These are phyloP conservation scores for Leccinum longicurvipes DNA, from an alignment of 768 basidiomycete species.

Conservation along the genomic window DNA sequence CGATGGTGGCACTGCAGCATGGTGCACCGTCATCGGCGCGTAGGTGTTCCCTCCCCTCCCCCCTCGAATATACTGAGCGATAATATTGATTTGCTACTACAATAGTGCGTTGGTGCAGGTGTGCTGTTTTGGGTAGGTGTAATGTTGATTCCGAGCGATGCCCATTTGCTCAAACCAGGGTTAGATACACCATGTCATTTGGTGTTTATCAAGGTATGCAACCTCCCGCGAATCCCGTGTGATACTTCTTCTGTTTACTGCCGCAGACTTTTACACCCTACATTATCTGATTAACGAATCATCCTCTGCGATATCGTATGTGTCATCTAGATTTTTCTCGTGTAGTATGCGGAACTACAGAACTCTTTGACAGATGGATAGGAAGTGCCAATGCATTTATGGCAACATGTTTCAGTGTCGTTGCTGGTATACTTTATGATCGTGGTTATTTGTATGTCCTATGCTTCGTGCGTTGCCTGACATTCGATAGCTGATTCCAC, in stretches of 20 bases:
- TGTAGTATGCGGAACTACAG: not conserved
- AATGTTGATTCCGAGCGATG: not conserved
- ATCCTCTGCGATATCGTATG: conserved; percentile 37
- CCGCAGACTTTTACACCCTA: conserved; percentile 37
- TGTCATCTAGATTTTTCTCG: not conserved
- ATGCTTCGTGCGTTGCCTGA: not conserved
- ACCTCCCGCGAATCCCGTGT: not conserved
- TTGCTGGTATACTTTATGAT: conserved; percentile 48
- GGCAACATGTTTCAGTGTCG: conserved; percentile 32
- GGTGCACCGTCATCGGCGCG: conserved; percentile 24
- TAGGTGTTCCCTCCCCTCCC: conserved; percentile 1
- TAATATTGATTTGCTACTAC: not conserved
- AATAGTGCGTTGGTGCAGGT: conserved; percentile 31
- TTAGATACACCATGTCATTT: conserved; percentile 34
- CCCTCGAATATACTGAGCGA: not conserved
- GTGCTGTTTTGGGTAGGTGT: conserved; percentile 32
- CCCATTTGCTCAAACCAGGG: not conserved
- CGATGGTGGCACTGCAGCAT: conserved; percentile 27
- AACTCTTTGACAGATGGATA: conserved; percentile 34
- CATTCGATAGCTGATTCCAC: not conserved
- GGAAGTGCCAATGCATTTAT: conserved; percentile 47
- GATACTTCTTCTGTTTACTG: not conserved
- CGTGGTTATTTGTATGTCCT: conserved; percentile 44
- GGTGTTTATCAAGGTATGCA: conserved; percentile 41
- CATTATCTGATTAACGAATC: conserved; percentile 34